These are phyloP conservation scores for Cladosporium austrohemisphaericum DNA, from an alignment of 2,329 filamentous ascomycete species.

Conservation along the genomic window DNA sequence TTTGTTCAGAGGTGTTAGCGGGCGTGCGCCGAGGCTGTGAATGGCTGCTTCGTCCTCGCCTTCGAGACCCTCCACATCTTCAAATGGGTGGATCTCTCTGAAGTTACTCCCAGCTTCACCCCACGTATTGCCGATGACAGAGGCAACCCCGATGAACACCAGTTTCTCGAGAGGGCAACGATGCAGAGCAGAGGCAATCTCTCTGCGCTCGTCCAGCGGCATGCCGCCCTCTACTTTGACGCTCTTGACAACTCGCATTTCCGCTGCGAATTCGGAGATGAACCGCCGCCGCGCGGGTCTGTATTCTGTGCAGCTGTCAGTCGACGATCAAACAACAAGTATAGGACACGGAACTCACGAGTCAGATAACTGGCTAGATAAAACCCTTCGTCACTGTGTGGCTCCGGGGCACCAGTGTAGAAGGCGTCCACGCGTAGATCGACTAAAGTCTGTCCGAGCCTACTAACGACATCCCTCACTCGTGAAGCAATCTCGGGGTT, in stretches of 20 bases:
- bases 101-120: constrained; percentile 29
- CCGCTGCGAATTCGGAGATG: constrained; percentile 41
- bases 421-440: constrained; percentile 42
- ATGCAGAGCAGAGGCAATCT: constrained; percentile 42
- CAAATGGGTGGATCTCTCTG: constrained; percentile 11
- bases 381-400: constrained; percentile 21
- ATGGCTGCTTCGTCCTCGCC: constrained; percentile 31
- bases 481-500: constrained; percentile 11
- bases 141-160: constrained; percentile 44
- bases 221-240: constrained; percentile 48
- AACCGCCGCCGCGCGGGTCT: constrained; percentile 28
- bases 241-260: constrained; percentile 40
- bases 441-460: constrained; percentile 37
- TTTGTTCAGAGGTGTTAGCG: constrained; percentile 25
- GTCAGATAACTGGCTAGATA: background rate
- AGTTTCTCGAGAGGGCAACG: constrained; percentile 42
- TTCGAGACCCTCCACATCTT: constrained; percentile 27
- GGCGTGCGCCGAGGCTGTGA: constrained; percentile 22
- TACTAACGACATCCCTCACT: constrained; percentile 34
- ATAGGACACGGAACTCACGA: background rate
- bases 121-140: constrained; percentile 46
- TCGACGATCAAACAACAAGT: background rate
- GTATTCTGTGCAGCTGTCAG: constrained; percentile 1
- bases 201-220: constrained; percentile 46
- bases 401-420: constrained; percentile 26